Evolutionary conservation across 169 alveolate genomes (phyloP).

Genomic region (Amoebophrya sp.): DNA sequence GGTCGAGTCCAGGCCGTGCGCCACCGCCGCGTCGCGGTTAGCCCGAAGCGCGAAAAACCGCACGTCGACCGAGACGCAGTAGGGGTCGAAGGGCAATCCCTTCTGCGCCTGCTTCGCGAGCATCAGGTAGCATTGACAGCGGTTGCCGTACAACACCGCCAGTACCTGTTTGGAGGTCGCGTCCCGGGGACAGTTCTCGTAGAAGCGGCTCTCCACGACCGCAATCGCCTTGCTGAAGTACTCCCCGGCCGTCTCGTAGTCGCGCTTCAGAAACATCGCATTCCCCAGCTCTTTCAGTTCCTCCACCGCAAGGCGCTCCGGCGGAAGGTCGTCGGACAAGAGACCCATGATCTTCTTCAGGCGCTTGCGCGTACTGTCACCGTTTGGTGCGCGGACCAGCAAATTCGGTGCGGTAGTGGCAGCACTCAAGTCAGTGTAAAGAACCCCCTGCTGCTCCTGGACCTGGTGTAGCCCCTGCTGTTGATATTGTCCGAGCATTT

Average conservation of each 20-base stretch:
- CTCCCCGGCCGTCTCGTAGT: background rate
- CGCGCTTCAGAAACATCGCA: background rate
- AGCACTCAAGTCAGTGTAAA: too few relatives aligned
- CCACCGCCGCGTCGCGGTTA: background rate
- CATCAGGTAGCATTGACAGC: background rate
- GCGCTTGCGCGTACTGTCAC: too few relatives aligned
- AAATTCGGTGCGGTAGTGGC: too few relatives aligned
- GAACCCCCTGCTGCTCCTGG: too few relatives aligned
- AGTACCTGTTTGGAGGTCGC: background rate
- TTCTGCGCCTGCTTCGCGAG: background rate
- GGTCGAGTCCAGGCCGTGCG: background rate
- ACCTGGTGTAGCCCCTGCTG: too few relatives aligned
- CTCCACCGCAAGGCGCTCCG: background rate
- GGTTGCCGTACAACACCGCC: background rate
- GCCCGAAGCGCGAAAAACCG: background rate
- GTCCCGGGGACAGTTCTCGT: background rate
- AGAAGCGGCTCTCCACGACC: background rate
- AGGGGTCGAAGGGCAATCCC: background rate
- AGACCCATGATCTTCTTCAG: background rate
- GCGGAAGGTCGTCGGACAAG: background rate
- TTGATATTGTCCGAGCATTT: too few relatives aligned
- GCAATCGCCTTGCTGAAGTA: background rate
- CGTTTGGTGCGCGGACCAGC: too few relatives aligned
- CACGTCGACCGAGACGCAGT: background rate
- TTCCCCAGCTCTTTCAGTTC: background rate